Conservation (phyloP, 306 rosid genomes). For the Fagus sylvatica region DNA sequence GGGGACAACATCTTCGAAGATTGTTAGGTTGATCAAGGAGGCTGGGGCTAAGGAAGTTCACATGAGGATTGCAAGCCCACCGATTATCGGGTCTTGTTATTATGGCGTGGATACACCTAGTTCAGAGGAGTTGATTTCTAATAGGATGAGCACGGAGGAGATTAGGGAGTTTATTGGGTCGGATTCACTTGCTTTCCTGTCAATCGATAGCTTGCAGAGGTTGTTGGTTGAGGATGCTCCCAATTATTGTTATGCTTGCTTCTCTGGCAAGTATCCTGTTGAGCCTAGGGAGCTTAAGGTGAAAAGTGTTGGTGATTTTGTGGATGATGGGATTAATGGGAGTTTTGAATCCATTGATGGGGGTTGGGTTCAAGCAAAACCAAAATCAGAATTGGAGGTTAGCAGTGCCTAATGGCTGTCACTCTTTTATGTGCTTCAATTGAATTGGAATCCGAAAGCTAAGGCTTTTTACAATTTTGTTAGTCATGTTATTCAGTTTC, state of each 20-base stretch:
- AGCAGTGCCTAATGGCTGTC: constrained; percentile 11
- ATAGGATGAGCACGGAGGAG: constrained; percentile 82
- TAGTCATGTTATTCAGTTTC: constrained; percentile 6
- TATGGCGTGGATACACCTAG: constrained; percentile 98
- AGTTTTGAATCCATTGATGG: constrained; percentile 79
- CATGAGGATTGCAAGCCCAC: constrained; percentile 97
- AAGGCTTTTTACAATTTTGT: constrained; percentile 19
- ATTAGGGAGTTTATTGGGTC: constrained; percentile 83
- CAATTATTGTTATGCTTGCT: constrained; percentile 85
- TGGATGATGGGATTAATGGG: constrained; percentile 89
- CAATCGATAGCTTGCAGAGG: constrained; percentile 61
- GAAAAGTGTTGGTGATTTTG: constrained; percentile 86
- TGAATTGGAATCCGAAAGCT: constrained; percentile 19
- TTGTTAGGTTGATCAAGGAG: constrained; percentile 83
- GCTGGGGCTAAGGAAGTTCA: constrained; percentile 98
- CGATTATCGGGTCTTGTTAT: constrained; percentile 85
- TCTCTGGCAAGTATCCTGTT: constrained; percentile 90
- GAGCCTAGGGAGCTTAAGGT: constrained; percentile 85
- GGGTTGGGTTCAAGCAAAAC: constrained; percentile 78
- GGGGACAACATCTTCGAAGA: constrained; percentile 92
- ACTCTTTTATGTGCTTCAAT: constrained; percentile 20
- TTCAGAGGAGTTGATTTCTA: constrained; percentile 88
- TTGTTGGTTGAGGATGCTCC: constrained; percentile 51
- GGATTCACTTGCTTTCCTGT: constrained; percentile 89
- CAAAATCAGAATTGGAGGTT: constrained; percentile 34